Evolutionary conservation across 2,329 filamentous ascomycete species (phyloP).

Genomic region (Apiospora sp.): DNA sequence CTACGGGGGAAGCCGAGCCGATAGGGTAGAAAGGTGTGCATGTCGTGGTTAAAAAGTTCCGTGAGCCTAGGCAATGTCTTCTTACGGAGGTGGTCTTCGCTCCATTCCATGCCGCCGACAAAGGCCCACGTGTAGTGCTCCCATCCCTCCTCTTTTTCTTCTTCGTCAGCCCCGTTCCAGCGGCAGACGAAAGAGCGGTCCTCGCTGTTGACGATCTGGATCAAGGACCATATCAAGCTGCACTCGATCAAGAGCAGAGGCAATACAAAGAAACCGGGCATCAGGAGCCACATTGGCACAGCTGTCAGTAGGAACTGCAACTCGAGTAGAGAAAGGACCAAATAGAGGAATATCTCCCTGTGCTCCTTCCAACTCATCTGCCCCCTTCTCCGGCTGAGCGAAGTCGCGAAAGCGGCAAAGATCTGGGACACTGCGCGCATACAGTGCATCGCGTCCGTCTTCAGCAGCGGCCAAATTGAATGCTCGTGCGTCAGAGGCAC

Average conservation of each 20-base stretch:
- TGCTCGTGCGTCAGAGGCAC: constrained; percentile 35
- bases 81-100: constrained; percentile 36
- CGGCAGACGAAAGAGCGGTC: constrained; percentile 26
- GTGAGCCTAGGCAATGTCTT: constrained; percentile 45
- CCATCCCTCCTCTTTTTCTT: constrained; percentile 20
- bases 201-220: constrained; percentile 30
- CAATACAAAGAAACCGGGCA: constrained; percentile 32
- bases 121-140: constrained; percentile 31
- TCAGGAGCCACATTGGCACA: constrained; percentile 32
- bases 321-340: constrained; percentile 32
- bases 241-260: constrained; percentile 31
- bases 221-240: constrained; percentile 31
- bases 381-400: constrained; percentile 21
- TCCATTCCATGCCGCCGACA: constrained; percentile 30
- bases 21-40: constrained; percentile 59
- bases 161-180: constrained; percentile 16
- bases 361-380: constrained; percentile 27
- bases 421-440: constrained; percentile 30
- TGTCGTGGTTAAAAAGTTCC: constrained; percentile 47
- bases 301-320: constrained; percentile 31
- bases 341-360: constrained; percentile 29
- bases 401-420: constrained; percentile 27
- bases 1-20: constrained; percentile 62
- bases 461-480: constrained; percentile 30
- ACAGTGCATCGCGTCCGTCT: constrained; percentile 31